Base-by-base conservation (phyloP, 371 early-diverging fungal genomes). In the Choanephora cucurbitarum region DNA sequence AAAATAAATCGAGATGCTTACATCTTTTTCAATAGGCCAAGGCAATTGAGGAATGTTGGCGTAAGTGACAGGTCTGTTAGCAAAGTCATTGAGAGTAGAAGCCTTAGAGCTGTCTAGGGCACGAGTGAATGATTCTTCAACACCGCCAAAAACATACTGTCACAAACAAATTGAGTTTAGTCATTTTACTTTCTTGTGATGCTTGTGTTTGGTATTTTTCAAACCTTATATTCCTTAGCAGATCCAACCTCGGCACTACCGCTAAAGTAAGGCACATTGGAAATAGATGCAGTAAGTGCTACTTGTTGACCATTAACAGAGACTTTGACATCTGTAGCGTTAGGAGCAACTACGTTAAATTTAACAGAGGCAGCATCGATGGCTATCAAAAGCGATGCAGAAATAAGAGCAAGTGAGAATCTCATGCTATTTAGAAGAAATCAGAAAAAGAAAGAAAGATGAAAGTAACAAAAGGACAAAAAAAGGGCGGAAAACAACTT, bases 331-430 rank as follows among this genome's bases (percentile, higher is more conserved):
- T 58, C 62, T 23, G 63, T 68, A 8, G 70, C 77, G 24, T 64
- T 69, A 33, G 83, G 83, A n/a, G 80, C 83, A 49, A 83, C 55
- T 22, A 83, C 80, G 44, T 69, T 71, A 52, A 83, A 83, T 49
- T 64, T 66, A 32, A 76, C 66, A 34, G 65, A 50, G 34, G 77
- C 77, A 28, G 80, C 75, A 39, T 74, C 57, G 13, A 66, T 58
- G 11, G 63, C 61, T 32, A 59, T 49, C 39, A 67, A 59, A 24
- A 58, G 45, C 1, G 65, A 45, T 17, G 57, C 39, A 4, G 62
- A 64, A 44, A 69, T 55, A 28, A 65, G 3, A 21, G 65, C 46
- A 24, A 65, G 58, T 14, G 62, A 56, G 28, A 64, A 44, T 50
- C 64, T 69, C 69, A 69, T 68, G 14, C 41, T 49, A 43, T 52